Evolutionary conservation across 495 filamentous ascomycete species (phyloP).

Genomic region (Talaromyces thailandensis): DNA sequence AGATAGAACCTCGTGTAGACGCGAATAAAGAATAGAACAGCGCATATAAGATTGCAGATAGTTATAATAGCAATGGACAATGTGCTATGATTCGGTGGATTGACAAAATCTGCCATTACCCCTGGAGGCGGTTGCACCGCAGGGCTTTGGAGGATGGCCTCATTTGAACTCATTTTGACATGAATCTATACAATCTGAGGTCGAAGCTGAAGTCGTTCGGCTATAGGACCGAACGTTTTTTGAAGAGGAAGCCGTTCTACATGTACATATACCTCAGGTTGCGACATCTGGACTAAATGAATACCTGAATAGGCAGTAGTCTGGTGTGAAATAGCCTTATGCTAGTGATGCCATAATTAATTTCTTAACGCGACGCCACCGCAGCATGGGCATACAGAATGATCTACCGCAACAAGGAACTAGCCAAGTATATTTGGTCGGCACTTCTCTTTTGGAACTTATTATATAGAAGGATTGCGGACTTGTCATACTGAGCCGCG

Average conservation of each 20-base stretch:
- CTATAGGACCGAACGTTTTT: not conserved
- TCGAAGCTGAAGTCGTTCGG: not conserved
- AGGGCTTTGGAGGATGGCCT: not conserved
- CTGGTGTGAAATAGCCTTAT: too few species aligned
- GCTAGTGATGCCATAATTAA: not conserved
- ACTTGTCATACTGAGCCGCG: not conserved
- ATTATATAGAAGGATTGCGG: not conserved
- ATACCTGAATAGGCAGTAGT: not conserved
- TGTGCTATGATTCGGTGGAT: not conserved
- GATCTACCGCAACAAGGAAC: not conserved
- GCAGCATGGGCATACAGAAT: not conserved
- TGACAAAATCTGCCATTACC: not conserved
- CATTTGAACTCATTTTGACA: not conserved
- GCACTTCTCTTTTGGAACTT: not conserved
- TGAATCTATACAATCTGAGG: not conserved
- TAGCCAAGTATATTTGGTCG: not conserved
- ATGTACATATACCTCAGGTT: not conserved
- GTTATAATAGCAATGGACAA: not conserved
- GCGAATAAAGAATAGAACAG: not conserved
- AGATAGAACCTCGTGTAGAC: not conserved
- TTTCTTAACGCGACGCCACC: not conserved
- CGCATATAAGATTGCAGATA: not conserved
- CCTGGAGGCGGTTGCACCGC: not conserved
- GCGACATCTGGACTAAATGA: not conserved
- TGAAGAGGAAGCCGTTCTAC: not conserved